Conservation (phyloP, 176 grass and related monocot genomes). For the Hyparrhenia diplandra region DNA sequence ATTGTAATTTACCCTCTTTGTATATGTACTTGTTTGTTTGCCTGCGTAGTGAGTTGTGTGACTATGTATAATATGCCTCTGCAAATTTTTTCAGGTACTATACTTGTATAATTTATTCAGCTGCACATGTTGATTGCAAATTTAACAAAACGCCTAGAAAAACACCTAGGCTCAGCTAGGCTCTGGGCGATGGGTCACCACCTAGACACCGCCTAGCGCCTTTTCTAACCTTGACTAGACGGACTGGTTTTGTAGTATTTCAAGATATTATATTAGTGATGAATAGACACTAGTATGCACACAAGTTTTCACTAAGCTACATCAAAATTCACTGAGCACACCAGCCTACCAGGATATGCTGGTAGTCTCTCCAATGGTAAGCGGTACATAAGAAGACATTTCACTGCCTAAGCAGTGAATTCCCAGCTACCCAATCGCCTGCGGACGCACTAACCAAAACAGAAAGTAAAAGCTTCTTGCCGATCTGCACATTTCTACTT, state of each 20-base stretch:
- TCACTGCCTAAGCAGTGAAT: not conserved
- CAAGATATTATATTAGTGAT: not conserved
- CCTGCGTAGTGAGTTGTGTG: not conserved
- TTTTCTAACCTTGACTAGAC: not conserved
- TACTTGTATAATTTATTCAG: not conserved
- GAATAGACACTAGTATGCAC: not conserved
- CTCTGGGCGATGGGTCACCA: too few species aligned
- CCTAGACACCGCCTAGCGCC: too few species aligned
- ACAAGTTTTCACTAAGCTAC: not conserved
- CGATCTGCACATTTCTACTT: conserved; percentile 14
- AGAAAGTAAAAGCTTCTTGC: not conserved
- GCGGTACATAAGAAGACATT: not conserved
- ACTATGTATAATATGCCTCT: not conserved
- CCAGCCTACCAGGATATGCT: not conserved
- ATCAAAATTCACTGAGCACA: not conserved
- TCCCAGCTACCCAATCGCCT: not conserved
- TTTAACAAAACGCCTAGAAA: not conserved
- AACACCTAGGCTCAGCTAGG: too few species aligned
- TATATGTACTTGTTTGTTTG: not conserved
- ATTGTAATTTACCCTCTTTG: not conserved
- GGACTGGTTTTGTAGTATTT: not conserved
- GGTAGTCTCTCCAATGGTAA: not conserved
- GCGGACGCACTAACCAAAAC: not conserved
- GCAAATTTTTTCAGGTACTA: not conserved
- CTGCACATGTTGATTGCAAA: not conserved